Evolutionary conservation across 108 stramenopile genomes (phyloP), one percentile per base, ranked within the genome.

Genomic region (Skeletonema costatum): DNA sequence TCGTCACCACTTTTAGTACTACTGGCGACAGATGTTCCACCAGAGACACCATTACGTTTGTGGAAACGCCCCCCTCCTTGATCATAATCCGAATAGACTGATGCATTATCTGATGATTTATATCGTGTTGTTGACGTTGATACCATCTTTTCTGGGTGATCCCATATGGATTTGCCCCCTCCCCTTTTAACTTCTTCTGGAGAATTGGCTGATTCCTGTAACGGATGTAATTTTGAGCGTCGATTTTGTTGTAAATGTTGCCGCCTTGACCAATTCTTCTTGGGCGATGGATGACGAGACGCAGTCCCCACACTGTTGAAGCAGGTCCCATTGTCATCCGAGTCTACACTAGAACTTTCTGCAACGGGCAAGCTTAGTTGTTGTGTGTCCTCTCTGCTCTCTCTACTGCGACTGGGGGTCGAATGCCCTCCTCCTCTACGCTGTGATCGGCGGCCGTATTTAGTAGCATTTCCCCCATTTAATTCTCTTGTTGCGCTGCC

Each of bases 41-140:
- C 60, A 16, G 72, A 42, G 12, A 60, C 56, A 60, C 81, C 90
- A 95, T 89, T 19, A 92, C 89, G 10, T 92, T 97, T 12, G 94
- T 96, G 77, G 95, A 97, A 60, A 93, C 83, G 73, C 93, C 65
- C 70, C 19, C 81, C 84, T 1, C 88, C 83, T 19, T 59, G 68
- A 50, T 51, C 98, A 73, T 83, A 98, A 95, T 58, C 88, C 69
- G 56, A 93, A 87, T 63, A 99, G 70, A 77, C 83, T 72, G 32
- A 95, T 92, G 13, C 35, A 71, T 78, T 62, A 60, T 78, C 71
- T 25, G 70, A 41, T 31, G 70, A 9, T 61, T 70, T 70, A 31
- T 70, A 60, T 3, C 48, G 7, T 17, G 48, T 32, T 9, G 2
- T 71, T 9, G 53, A 29, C 16, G 70, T 21, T 61, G 61, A 56